These are phyloP conservation scores for Tranzscheliella williamsii DNA, from an alignment of 1,284 basidiomycete genomes.

Conservation along the genomic window DNA sequence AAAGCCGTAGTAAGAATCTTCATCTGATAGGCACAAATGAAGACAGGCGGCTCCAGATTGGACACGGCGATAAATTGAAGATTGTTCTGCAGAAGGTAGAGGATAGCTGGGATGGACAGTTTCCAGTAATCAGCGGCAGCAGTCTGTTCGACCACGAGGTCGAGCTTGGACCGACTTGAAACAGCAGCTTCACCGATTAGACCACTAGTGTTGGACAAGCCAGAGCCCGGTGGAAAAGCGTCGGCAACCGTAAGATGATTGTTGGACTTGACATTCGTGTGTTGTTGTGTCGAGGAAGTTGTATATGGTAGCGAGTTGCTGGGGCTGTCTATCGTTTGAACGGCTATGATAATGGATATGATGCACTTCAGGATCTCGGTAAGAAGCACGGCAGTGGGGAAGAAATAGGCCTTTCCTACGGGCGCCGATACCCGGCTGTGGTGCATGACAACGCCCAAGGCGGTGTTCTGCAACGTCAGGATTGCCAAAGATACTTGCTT, in stretches of 20 bases:
- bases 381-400: slow-evolving; percentile 86
- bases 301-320: slow-evolving; percentile 20
- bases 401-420: slow-evolving; percentile 74
- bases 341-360: slow-evolving; percentile 76
- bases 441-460: slow-evolving; percentile 54
- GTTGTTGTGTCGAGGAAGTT: slow-evolving; percentile 2
- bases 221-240: slow-evolving; percentile 3
- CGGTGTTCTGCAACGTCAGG: slow-evolving; percentile 82
- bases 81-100: slow-evolving; percentile 87
- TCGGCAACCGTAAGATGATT: slow-evolving; percentile 6
- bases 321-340: slow-evolving; percentile 48
- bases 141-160: slow-evolving; percentile 58
- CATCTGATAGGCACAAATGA: slow-evolving; percentile 69
- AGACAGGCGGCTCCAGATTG: slow-evolving; percentile 90
- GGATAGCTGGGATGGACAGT: slow-evolving; percentile 89
- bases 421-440: slow-evolving; percentile 77
- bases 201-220: background rate
- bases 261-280: slow-evolving; percentile 4
- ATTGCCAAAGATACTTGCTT: slow-evolving; percentile 73
- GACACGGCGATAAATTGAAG: slow-evolving; percentile 91
- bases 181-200: too few relatives aligned
- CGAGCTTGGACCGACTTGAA: slow-evolving; percentile 8
- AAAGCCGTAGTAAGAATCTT: slow-evolving; percentile 93
- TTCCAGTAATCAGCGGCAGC: slow-evolving; percentile 85
- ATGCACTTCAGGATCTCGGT: slow-evolving; percentile 88